phyloP scores from a whole-genome alignment of 805 yeast genomes.

The Myxozyma melibiosi region DNA sequence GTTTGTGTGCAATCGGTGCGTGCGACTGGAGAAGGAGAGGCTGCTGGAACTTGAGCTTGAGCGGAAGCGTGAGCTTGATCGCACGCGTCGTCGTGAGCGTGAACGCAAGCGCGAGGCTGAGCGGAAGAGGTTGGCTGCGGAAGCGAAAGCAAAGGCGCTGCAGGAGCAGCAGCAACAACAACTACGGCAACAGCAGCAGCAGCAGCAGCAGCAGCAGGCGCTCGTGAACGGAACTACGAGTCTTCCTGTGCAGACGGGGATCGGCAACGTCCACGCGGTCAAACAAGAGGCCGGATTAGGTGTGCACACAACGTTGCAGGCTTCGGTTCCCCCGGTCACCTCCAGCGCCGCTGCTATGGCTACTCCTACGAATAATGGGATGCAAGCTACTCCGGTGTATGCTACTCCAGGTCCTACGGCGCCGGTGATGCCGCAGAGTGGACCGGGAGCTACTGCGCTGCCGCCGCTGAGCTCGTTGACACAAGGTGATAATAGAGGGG shows the following conservation, averaged over 20 bases:
- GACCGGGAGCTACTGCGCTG: too few relatives aligned
- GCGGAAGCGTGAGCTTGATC: slow-evolving; percentile 26
- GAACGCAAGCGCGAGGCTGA: slow-evolving; percentile 29
- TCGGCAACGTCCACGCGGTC: too few relatives aligned
- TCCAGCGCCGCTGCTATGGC: too few relatives aligned
- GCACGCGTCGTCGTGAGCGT: slow-evolving; percentile 29
- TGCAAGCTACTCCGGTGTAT: too few relatives aligned
- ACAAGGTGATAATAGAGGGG: background rate
- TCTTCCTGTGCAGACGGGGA: too few relatives aligned
- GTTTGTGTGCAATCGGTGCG: slow-evolving; percentile 27
- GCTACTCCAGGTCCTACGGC: too few relatives aligned
- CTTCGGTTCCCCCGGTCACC: too few relatives aligned
- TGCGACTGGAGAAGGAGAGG: slow-evolving; percentile 24
- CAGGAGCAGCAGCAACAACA: background rate
- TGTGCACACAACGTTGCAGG: too few relatives aligned
- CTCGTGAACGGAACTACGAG: too few relatives aligned
- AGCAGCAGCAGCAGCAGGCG: background rate
- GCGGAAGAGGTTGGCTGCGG: slow-evolving; percentile 4
- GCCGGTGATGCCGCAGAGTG: too few relatives aligned
- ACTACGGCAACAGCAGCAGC: background rate
- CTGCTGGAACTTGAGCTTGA: slow-evolving; percentile 14
- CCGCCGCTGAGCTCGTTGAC: slow-evolving; percentile 2
- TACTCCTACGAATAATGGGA: too few relatives aligned
- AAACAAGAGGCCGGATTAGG: too few relatives aligned
- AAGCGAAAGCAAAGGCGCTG: slow-evolving; percentile 9